Evolutionary conservation across 208 protist species (phyloP).

Genomic region (Wallacemonas sp.): DNA sequence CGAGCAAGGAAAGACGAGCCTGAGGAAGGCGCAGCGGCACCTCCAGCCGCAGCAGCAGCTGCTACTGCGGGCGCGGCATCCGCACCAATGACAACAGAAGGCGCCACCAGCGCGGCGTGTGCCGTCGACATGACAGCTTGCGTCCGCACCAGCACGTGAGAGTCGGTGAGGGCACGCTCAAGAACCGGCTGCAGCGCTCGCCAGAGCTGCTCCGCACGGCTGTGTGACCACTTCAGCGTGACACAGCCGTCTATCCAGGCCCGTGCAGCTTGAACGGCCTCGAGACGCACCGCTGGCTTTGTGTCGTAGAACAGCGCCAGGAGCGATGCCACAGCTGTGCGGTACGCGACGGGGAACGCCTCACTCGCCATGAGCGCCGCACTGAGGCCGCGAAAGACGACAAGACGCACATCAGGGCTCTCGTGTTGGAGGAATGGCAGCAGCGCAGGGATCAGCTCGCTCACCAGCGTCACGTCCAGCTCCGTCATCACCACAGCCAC

Average conservation of each 20-base stretch:
- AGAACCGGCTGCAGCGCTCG: slow-evolving; percentile 31
- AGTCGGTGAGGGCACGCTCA: slow-evolving; percentile 40
- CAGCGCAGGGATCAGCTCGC: slow-evolving; percentile 37
- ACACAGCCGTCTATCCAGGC: slow-evolving; percentile 19
- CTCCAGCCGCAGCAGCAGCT: background rate
- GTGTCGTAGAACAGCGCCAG: slow-evolving; percentile 47
- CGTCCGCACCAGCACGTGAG: slow-evolving; percentile 50
- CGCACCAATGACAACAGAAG: slow-evolving; percentile 18
- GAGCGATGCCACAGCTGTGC: slow-evolving; percentile 20
- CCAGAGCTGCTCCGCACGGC: slow-evolving; percentile 32
- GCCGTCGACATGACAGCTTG: slow-evolving; percentile 40
- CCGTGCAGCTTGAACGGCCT: slow-evolving; percentile 34
- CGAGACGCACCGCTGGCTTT: slow-evolving; percentile 49
- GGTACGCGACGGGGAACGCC: slow-evolving; percentile 32
- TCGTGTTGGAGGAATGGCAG: slow-evolving; percentile 45
- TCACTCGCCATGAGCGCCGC: slow-evolving; percentile 42
- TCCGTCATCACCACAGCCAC: slow-evolving; percentile 51
- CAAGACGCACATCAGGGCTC: slow-evolving; percentile 43
- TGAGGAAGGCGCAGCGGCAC: background rate
- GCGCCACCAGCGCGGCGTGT: slow-evolving; percentile 29
- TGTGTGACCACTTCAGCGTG: background rate
- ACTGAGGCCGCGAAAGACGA: slow-evolving; percentile 55
- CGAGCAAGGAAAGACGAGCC: slow-evolving; percentile 18
- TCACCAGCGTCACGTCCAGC: slow-evolving; percentile 42
- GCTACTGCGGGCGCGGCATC: background rate